Conservation (phyloP, 2,329 filamentous ascomycete species). For the Ceratocystis diversiconidia region DNA sequence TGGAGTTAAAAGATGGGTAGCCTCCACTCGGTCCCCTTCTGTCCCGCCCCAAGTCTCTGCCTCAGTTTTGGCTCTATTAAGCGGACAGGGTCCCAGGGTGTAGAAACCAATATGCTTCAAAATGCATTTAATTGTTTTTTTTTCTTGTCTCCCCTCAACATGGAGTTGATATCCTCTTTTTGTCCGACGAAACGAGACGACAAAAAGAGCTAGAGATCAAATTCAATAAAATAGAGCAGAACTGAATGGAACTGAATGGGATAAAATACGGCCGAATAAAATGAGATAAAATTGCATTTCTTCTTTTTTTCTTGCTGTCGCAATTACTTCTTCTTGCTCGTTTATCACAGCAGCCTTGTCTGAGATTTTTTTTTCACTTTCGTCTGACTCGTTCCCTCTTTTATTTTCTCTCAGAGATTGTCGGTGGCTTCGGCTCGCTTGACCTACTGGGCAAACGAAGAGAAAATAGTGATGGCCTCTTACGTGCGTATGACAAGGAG, state of each 20-base stretch:
- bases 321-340: neutral
- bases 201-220: neutral
- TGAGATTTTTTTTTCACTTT: neutral
- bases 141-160: neutral
- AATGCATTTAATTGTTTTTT: neutral
- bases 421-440: neutral
- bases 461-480: neutral
- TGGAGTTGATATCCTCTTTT: neutral
- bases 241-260: neutral
- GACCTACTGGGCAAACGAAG: neutral
- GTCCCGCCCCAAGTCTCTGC: neutral
- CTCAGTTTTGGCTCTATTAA: constrained; percentile 3
- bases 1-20: neutral
- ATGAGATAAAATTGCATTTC: neutral
- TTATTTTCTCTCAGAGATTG: neutral
- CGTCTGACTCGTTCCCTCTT: neutral
- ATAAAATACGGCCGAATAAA: neutral
- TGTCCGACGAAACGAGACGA: neutral
- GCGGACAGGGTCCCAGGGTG: neutral
- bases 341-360: neutral
- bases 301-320: neutral
- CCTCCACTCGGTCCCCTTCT: neutral
- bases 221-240: neutral
- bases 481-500: neutral
- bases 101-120: neutral